Base-by-base conservation (phyloP, 129 eudicot genomes). In the Mikania micrantha region DNA sequence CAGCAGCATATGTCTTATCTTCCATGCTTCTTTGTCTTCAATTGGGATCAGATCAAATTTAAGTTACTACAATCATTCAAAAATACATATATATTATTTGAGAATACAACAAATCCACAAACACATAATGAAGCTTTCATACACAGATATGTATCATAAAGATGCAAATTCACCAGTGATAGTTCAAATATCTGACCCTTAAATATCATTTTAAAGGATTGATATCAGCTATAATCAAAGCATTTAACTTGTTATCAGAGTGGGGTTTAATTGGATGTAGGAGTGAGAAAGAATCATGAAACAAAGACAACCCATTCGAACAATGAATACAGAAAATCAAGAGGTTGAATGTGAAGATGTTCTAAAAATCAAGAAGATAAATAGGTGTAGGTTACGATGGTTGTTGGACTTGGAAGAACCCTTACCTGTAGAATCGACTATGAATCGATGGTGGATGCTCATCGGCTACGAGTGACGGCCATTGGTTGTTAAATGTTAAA, bases 1-100 rank as follows among this genome's bases (percentile, higher is more conserved):
- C 87, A 71, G 96, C 97, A 79, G 90, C 99, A 68, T 94, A 94
- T 48, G 72, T 77, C 67, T 72, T 70, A 49, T 60, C 60, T 36
- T 66, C 83, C 73, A 31, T 60, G 67, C 21, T 32, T 56, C 29
- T 49, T 70, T 71, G 75, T 87, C 56, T 77, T n/a, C n/a, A 13
- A 52, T 49, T 38, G 3, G 36, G 17, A 44, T 28, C 44, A 13
- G 54, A 21, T 53, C 63, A 17, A 15, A 53, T 53, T 69, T 8
- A 52, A 73, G 64, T 15, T 57, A 47, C 56, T 69, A 40, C 56
- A 41, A 69, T 35, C 35, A 34, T 5, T 29, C 4, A 29, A 29
- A 29, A 60, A n/a, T 7, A 12, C 16, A 44, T 1, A 19, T 52
- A 11, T 2, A 20, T 31, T 31, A 20, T 17, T 21, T 36, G 13